Evolutionary conservation across 1,284 basidiomycete species (phyloP).

Genomic region (Pholiota adiposa): DNA sequence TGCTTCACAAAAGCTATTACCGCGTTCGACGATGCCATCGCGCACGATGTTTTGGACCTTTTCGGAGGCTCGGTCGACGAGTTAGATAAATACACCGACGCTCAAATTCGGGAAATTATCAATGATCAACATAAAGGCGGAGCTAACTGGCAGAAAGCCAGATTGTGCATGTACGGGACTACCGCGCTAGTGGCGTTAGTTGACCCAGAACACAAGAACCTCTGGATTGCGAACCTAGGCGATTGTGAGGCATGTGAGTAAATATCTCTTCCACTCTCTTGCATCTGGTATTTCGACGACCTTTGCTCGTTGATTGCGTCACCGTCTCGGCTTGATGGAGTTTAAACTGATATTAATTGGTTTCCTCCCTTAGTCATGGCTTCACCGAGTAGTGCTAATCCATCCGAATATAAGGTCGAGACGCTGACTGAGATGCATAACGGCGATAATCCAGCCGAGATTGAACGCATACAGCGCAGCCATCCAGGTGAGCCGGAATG

Average conservation of each 20-base stretch:
- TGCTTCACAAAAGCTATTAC: conserved; percentile 58
- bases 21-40: conserved; percentile 70
- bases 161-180: conserved; percentile 74
- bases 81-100: conserved; percentile 53
- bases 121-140: conserved; percentile 65
- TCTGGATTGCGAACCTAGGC: conserved; percentile 75
- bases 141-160: conserved; percentile 62
- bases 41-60: conserved; percentile 62
- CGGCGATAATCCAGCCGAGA: conserved; percentile 61
- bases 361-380: conserved; percentile 50
- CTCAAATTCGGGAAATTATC: conserved; percentile 57
- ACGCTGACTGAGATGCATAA: conserved; percentile 65
- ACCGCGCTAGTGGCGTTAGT: conserved; percentile 71
- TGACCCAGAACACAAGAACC: conserved; percentile 63
- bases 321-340: not conserved
- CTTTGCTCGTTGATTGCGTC: conserved; percentile 7
- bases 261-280: conserved; percentile 18
- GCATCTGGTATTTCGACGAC: not conserved
- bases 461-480: conserved; percentile 57
- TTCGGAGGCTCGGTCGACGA: conserved; percentile 59
- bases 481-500: conserved; percentile 70
- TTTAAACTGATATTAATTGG: conserved; percentile 9
- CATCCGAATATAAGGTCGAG: conserved; percentile 55
- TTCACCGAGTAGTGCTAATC: conserved; percentile 41
- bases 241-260: conserved; percentile 73